Evolutionary conservation across 2,329 filamentous ascomycete species (phyloP), one percentile per base, ranked within the genome.

Genomic region (Colletotrichum cereale): DNA sequence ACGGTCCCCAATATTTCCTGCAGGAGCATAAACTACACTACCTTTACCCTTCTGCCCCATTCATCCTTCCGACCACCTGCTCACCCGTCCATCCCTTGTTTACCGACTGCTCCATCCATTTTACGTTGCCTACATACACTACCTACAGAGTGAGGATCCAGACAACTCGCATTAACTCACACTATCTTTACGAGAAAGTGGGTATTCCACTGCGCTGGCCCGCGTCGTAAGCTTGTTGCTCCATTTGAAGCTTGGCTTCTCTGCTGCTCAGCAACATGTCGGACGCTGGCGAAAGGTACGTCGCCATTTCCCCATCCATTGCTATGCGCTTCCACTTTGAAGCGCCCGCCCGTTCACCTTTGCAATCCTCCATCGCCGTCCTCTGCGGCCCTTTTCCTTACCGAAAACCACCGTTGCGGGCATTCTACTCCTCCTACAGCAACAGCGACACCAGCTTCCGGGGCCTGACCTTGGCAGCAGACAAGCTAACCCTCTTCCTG

Each of bases 211-310:
- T 47, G 44, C 36, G 47, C 57, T 67, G 69, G 69, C 69, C 69
- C 65, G 64, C 68, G 38, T 56, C 50, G 44, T n/a, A 40, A 38
- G 47, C 31, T 36, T 29, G 44, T 62, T 48, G 48, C 60, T 55
- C 16, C 29, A 26, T 60, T 26, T 18, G 53, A 66, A 66, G 67
- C 67, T 61, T 55, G 57, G 64, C 68, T 67, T 53, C 57, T 62
- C n/a, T 29, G 47, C 44, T 67, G 40, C 24, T 68, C 65, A 55
- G 48, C 67, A 78, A 71, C 72, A 82, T 82, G 80, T 82, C 80
- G 62, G 80, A 82, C 40, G 73, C 76, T 62, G 79, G 79, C 69
- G 79, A 81, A 44, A 80, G 78, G 80, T 82, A 78, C 75, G 78
- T 75, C 60, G 47, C 42, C 34, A 61, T 29, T 56, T 38, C 50